Base-by-base conservation (phyloP, 2,329 filamentous ascomycete genomes). In the Gnomoniopsis sp. region DNA sequence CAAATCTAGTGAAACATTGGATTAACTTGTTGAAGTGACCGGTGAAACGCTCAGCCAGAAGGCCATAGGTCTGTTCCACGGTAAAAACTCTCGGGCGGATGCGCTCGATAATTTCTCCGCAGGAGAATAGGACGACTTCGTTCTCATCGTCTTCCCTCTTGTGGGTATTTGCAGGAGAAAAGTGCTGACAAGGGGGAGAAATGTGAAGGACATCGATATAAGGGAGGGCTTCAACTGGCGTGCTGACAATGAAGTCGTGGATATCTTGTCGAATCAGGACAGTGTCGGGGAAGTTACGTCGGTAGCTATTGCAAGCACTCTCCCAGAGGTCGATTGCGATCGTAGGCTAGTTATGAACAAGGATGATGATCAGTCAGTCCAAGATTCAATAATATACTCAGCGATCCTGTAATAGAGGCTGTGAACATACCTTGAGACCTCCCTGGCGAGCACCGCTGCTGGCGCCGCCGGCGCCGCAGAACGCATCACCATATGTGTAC, bases 151-250 rank as follows among this genome's bases (percentile, higher is more conserved):
- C 79, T 4, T 74, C 74, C 0, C 82, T 80, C 0, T 71, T 65
- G 0, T 78, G 68, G 0, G 89, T 92, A 59, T 96, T 87, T 0
- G 86, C 88, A 0, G 85, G 84, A 0, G 89, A 93, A 68, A 87
- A 93, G 2, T 81, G 84, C 64, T 93, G 89, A 54, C 91, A 96
- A 0, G 91, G 90, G 0, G 89, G 90, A 0, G 88, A 91, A 0
- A 92, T 71, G 63, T 96, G 91, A 0, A 90, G 73, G 1, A 93
- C 75, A 64, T 95, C 90, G 0, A 88, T 81, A 14, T 22, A 43
- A 23, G 50, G 43, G 3, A 75, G 75, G 12, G 54, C 62, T 3
- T 70, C 67, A 0, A 72, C 64, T 0, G 61, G 57, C 0, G 60
- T 43, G 4, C 65, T 57, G 1, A 65, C 65, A 21, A 85, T 74